These are phyloP conservation scores for Grigorovia yakushimaensis DNA, from an alignment of 805 yeast species.

Conservation along the genomic window DNA sequence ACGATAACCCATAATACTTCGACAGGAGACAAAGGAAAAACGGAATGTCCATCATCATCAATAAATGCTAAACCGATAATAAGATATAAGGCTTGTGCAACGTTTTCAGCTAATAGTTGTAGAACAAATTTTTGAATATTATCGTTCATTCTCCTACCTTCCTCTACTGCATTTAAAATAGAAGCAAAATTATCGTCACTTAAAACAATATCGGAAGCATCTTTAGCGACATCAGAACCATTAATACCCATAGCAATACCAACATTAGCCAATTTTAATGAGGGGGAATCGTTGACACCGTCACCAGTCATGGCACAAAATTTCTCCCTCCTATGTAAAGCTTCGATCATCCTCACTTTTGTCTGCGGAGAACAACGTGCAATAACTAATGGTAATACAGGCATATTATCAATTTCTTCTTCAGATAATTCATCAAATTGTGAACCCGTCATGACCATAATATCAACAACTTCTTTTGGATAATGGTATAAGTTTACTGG, in stretches of 20 bases:
- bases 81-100: conserved; percentile 79
- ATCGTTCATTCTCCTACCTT: conserved; percentile 92
- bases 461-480: conserved; percentile 33
- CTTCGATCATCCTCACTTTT: conserved; percentile 80
- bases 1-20: conserved; percentile 96
- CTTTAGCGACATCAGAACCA: conserved; percentile 98
- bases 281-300: conserved; percentile 97
- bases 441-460: conserved; percentile 76
- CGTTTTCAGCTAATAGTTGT: conserved; percentile 90
- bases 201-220: conserved; percentile 94
- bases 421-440: conserved; percentile 65
- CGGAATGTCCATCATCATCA: conserved; percentile 55
- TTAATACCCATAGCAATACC: conserved; percentile 90
- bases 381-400: conserved; percentile 74
- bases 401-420: conserved; percentile 59
- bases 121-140: conserved; percentile 91
- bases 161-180: conserved; percentile 84
- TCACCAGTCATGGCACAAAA: conserved; percentile 99
- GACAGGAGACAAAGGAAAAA: conserved; percentile 93
- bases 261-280: conserved; percentile 87
- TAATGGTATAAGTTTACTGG: conserved; percentile 38
- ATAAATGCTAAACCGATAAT: conserved; percentile 79
- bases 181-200: conserved; percentile 96
- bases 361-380: conserved; percentile 95
- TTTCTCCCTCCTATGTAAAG: conserved; percentile 81